Evolutionary conservation across 495 filamentous ascomycete species (phyloP).

Genomic region (Hypoxylon fragiforme): DNA sequence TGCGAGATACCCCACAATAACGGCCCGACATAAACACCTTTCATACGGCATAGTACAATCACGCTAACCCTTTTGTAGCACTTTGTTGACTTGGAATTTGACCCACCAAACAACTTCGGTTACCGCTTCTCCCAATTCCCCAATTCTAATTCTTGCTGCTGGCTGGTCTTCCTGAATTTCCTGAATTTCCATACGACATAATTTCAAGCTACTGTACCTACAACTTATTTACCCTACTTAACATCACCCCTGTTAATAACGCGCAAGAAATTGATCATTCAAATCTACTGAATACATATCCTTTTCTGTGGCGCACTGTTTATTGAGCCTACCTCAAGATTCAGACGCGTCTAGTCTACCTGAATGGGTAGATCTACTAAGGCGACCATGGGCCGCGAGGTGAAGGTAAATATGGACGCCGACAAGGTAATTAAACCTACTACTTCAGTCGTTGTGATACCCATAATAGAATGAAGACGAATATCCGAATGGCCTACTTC

Average conservation of each 20-base stretch:
- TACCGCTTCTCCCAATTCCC: conserved; percentile 14
- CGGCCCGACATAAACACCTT: conserved; percentile 6
- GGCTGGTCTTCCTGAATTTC: no score
- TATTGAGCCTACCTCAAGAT: neutral
- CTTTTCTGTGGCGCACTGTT: neutral
- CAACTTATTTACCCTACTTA: neutral
- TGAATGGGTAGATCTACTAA: conserved; percentile 33
- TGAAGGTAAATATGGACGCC: conserved; percentile 46
- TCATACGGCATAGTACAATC: neutral
- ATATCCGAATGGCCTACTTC: no score
- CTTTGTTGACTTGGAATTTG: conserved; percentile 39
- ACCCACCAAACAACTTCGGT: conserved; percentile 30
- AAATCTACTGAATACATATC: neutral
- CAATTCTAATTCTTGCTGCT: no score
- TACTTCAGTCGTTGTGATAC: neutral
- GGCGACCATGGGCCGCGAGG: conserved; percentile 30
- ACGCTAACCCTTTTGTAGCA: conserved; percentile 31
- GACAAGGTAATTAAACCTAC: conserved; percentile 41
- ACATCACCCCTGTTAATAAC: neutral
- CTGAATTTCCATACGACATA: neutral
- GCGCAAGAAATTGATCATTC: neutral
- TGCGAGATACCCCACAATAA: neutral
- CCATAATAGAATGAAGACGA: no score
- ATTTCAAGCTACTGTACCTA: neutral
- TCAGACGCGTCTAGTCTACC: conserved; percentile 27